phyloP scores from a whole-genome alignment of 306 rosid genomes.

The Aeschynomene evenia region DNA sequence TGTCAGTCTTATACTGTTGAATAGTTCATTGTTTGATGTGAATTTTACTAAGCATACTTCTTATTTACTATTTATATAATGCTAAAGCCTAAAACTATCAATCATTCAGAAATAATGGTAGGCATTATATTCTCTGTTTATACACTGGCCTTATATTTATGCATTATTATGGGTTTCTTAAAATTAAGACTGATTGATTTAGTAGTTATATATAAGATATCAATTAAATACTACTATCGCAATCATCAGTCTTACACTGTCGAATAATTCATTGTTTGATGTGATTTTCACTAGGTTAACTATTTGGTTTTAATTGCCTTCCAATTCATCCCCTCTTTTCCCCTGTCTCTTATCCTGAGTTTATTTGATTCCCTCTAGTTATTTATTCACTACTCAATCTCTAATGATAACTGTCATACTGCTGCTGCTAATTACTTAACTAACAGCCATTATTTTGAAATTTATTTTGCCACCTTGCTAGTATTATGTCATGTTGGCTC shows the following conservation, averaged over 20 bases:
- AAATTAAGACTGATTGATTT: slow-evolving; percentile 16
- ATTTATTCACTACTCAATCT: slow-evolving; percentile 3
- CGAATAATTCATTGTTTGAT: background rate
- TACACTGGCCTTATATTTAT: slow-evolving; percentile 3
- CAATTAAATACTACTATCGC: background rate
- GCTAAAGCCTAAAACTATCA: background rate
- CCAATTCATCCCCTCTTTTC: slow-evolving; percentile 1
- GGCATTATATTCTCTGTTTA: slow-evolving; percentile 7
- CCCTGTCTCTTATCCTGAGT: background rate
- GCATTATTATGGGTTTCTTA: background rate
- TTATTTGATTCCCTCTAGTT: background rate
- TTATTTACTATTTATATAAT: slow-evolving; percentile 21
- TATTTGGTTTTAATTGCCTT: background rate
- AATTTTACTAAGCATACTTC: background rate
- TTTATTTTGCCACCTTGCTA: background rate
- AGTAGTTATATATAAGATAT: slow-evolving; percentile 5
- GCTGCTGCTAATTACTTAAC: slow-evolving; percentile 6
- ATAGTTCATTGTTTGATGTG: background rate
- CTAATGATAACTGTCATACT: background rate
- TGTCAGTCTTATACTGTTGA: background rate
- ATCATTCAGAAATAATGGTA: background rate
- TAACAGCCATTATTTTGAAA: slow-evolving; percentile 3
- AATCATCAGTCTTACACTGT: background rate
- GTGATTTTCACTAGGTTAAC: background rate
- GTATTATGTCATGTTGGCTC: background rate